Evolutionary conservation across 352 stramenopile genomes (phyloP), one percentile per base, ranked within the genome.

Genomic region (Phytophthora niederhauseri): DNA sequence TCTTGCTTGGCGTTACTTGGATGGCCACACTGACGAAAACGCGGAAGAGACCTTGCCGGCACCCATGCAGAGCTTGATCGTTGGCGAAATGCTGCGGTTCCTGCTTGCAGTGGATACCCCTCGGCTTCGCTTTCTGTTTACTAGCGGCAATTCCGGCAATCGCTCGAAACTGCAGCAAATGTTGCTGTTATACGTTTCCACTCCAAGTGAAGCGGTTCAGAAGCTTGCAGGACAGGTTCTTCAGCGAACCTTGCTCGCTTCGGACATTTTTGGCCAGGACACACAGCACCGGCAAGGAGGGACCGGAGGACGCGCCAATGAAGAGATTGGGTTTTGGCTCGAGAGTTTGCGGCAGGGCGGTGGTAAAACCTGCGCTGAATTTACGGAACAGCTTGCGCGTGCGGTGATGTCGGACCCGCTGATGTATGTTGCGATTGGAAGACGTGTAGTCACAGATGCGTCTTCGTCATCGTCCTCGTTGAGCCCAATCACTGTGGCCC

Each of bases 41-140:
- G 14, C 26, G 43, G 22, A 62, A n/a, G 43, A 68, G 30, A 19
- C 24, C n/a, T 8, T 71, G 48, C n/a, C 61, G 9, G 20, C 45
- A 38, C 70, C 75, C 12, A 74, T 92, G 59, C 72, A 77, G 22
- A 79, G 73, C 15, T 68, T 92, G 15, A 85, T 92, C 45, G 71
- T 89, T 26, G 87, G 84, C 41, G 86, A 95, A 57, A 82, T 94
- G 48, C 65, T 96, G 41, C 82, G 75, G 11, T 88, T 94, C 48
- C 64, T 96, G 22, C 66, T 89, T 2, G 74, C 72, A 8, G 73
- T 94, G 41, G 87, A 94, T 45, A 67, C 71, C 22, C 70, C 68
- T 26, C 85, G 86, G 1, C 71, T 96, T 15, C 71, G 71, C 1
- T 90, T 92, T 45, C 75, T 96, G 0, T 67, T 72, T 24, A 71